phyloP scores from a whole-genome alignment of 768 basidiomycete species.

The Psilocybe azurescens region DNA sequence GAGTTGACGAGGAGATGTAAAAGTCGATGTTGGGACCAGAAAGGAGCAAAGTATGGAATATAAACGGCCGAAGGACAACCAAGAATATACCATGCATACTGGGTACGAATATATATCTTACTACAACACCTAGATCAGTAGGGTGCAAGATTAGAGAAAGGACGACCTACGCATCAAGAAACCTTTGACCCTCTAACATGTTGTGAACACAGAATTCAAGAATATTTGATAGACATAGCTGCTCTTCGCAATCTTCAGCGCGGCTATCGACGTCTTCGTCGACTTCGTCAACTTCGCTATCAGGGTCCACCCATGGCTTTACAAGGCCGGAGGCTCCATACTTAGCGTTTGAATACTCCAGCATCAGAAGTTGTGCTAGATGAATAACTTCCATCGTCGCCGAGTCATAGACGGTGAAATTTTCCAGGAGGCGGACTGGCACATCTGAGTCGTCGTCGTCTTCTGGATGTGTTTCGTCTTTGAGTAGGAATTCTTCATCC shows the following conservation, averaged over 20 bases:
- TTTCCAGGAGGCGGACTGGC: conserved; percentile 60
- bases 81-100: conserved; percentile 75
- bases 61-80: conserved; percentile 53
- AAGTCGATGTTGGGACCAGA: conserved; percentile 56
- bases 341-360: conserved; percentile 28
- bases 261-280: conserved; percentile 32
- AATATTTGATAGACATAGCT: conserved; percentile 48
- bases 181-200: conserved; percentile 28
- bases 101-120: conserved; percentile 67
- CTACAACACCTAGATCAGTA: conserved; percentile 33
- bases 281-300: conserved; percentile 34
- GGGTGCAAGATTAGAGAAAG: background rate
- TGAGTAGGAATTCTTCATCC: conserved; percentile 44
- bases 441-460: conserved; percentile 38
- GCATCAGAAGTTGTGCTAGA: conserved; percentile 42
- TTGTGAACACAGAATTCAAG: conserved; percentile 54
- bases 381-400: conserved; percentile 43
- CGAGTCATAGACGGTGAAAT: conserved; percentile 58
- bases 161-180: conserved; percentile 51
- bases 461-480: conserved; percentile 42
- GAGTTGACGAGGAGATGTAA: conserved; percentile 51
- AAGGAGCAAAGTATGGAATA: conserved; percentile 44
- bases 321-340: conserved; percentile 48
- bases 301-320: conserved; percentile 39
- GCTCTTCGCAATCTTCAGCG: conserved; percentile 31